Conservation (phyloP, 805 yeast species). For the Ogataea neopini region DNA sequence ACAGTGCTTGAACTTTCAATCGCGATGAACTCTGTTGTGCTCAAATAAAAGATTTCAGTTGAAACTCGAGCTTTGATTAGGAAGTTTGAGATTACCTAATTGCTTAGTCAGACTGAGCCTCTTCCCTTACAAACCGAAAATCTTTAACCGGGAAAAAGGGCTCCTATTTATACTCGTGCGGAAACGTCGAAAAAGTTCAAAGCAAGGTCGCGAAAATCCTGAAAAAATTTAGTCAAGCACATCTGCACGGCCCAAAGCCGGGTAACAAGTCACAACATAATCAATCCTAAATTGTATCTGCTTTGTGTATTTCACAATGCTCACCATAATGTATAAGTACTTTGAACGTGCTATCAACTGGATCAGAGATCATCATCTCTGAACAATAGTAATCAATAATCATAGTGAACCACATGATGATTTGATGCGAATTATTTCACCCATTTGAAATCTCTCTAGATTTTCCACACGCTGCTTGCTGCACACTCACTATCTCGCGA, state of each 20-base stretch:
- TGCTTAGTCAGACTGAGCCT: slow-evolving; percentile 6
- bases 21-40: slow-evolving; percentile 2
- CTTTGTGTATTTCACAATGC: too few relatives aligned
- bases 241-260: slow-evolving; percentile 5
- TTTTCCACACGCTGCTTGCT: too few relatives aligned
- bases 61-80: neutral
- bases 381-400: too few relatives aligned
- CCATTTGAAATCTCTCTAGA: too few relatives aligned
- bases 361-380: too few relatives aligned
- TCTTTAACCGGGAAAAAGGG: slow-evolving; percentile 16
- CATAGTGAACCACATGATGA: too few relatives aligned
- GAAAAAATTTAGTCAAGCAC: neutral
- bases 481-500: too few relatives aligned
- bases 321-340: too few relatives aligned
- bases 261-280: slow-evolving; percentile 8
- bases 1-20: slow-evolving; percentile 7
- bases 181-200: neutral
- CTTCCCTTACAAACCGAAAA: slow-evolving; percentile 7
- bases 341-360: too few relatives aligned
- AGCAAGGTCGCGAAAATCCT: neutral
- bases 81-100: slow-evolving; percentile 8
- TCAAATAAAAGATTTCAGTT: neutral
- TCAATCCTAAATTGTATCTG: too few relatives aligned
- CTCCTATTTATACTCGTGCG: slow-evolving; percentile 26
- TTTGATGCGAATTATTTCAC: too few relatives aligned